A percentile compares a stretch with the other conserved stretches of the same genome.
These are phyloP conservation scores for Themeda triandra DNA, from an alignment of 176 grass and related monocot genomes.

Conservation along the genomic window DNA sequence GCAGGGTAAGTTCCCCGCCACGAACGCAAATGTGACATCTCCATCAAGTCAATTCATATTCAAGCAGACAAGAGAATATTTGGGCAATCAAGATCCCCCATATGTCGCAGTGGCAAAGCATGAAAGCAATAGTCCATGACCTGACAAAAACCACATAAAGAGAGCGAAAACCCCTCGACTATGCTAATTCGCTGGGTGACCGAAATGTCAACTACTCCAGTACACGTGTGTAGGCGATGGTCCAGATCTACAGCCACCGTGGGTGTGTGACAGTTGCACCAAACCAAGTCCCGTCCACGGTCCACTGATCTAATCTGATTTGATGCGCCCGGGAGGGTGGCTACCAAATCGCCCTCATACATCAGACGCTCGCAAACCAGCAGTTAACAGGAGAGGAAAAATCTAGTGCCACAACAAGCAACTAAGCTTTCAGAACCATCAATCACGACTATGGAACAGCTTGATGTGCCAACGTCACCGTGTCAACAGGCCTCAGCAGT, in stretches of 20 bases:
- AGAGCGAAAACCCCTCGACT: not conserved
- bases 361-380: not conserved
- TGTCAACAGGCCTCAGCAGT: not conserved
- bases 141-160: not conserved
- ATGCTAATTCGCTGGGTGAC: not conserved
- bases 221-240: conserved; percentile 12
- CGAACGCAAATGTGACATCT: not conserved
- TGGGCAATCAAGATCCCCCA: not conserved
- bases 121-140: not conserved
- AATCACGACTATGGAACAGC: not conserved
- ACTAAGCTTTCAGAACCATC: conserved; percentile 3
- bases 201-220: not conserved
- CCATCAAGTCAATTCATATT: not conserved
- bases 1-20: not conserved
- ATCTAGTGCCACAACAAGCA: not conserved
- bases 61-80: not conserved
- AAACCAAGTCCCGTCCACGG: conserved; percentile 9
- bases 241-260: conserved; percentile 9
- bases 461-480: conserved; percentile 1
- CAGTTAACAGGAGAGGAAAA: not conserved
- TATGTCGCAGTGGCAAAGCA: not conserved
- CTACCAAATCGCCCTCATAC: not conserved
- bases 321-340: not conserved
- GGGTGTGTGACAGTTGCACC: conserved; percentile 1
- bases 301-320: not conserved